Evolutionary conservation across 305 asterid genomes (phyloP).

Genomic region (Lippia alba): DNA sequence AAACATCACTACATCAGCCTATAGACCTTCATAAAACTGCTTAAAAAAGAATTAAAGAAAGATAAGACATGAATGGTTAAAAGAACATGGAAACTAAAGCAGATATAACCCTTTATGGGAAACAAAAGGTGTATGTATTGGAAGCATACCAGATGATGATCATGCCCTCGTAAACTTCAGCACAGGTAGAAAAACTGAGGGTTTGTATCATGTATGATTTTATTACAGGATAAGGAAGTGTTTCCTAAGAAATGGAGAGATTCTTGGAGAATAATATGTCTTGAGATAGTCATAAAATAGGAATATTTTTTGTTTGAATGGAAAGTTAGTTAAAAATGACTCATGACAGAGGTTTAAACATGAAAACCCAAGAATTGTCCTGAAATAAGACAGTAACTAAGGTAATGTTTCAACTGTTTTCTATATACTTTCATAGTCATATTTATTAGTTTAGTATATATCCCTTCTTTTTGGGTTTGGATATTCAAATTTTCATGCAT

Average conservation of each 20-base stretch:
- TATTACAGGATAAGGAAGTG: neutral
- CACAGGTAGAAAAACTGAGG: conserved; percentile 15
- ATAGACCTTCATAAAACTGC: conserved; percentile 5
- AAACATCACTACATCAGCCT: neutral
- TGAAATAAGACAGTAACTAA: conserved; percentile 21
- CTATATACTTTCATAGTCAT: neutral
- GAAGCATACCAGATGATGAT: conserved; percentile 33
- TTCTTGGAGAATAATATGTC: conserved; percentile 38
- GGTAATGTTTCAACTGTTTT: conserved; percentile 28
- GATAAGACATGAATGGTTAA: neutral
- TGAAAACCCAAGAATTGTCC: conserved; percentile 28
- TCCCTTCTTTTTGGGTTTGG: neutral
- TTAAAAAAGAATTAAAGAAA: neutral
- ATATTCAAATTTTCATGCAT: neutral
- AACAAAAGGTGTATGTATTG: neutral
- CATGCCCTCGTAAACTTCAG: conserved; percentile 19
- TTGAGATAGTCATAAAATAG: neutral
- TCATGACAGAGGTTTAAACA: neutral
- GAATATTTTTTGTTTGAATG: conserved; percentile 16
- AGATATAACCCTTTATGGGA: neutral
- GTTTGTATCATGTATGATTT: neutral
- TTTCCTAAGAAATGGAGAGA: conserved; percentile 28
- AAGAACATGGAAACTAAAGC: conserved; percentile 2
- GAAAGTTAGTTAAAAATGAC: conserved; percentile 35
- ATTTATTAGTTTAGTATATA: conserved; percentile 1